Percentiles rank a stretch among this genome's conserved stretches.
These are phyloP conservation scores for Candida mattraensis DNA, from an alignment of 805 yeast species.

Conservation along the genomic window DNA sequence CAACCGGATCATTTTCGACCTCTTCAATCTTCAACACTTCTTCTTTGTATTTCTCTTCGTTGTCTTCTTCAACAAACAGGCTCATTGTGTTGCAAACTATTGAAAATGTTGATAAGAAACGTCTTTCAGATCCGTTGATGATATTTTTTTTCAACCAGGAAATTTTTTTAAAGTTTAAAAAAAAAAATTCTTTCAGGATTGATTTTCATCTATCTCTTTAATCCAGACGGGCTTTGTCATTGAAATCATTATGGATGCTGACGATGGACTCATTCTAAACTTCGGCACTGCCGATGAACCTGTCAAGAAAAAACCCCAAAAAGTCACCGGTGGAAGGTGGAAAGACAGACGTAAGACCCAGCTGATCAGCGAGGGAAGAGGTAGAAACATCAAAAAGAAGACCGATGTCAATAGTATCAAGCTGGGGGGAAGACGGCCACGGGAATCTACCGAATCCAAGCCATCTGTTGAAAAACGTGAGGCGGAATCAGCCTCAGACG, in stretches of 20 bases:
- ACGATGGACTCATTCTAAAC: slow-evolving; percentile 76
- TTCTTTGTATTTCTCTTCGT: slow-evolving; percentile 10
- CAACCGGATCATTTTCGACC: slow-evolving; percentile 66
- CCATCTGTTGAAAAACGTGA: not conserved
- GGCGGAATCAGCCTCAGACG: slow-evolving; percentile 6
- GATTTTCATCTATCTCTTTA: slow-evolving; percentile 3
- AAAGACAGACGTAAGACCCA: slow-evolving; percentile 70
- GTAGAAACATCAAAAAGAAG: slow-evolving; percentile 22
- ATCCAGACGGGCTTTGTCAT: no score
- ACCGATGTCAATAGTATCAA: slow-evolving; percentile 18
- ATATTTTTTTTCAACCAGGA: slow-evolving; percentile 1
- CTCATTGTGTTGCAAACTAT: no score
- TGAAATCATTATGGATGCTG: slow-evolving; percentile 38
- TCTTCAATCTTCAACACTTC: no score
- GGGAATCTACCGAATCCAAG: not conserved
- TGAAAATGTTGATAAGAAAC: no score
- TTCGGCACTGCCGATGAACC: slow-evolving; percentile 49
- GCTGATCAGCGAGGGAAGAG: slow-evolving; percentile 48
- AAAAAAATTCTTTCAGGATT: slow-evolving; percentile 1
- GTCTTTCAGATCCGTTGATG: no score
- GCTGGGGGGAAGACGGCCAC: slow-evolving; percentile 5
- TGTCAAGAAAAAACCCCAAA: slow-evolving; percentile 27
- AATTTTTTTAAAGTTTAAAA: not conserved
- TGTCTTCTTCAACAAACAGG: slow-evolving; percentile 32
- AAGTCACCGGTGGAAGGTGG: slow-evolving; percentile 77